These are phyloP conservation scores for Evernia prunastri DNA, from an alignment of 495 filamentous ascomycete genomes.

Conservation along the genomic window DNA sequence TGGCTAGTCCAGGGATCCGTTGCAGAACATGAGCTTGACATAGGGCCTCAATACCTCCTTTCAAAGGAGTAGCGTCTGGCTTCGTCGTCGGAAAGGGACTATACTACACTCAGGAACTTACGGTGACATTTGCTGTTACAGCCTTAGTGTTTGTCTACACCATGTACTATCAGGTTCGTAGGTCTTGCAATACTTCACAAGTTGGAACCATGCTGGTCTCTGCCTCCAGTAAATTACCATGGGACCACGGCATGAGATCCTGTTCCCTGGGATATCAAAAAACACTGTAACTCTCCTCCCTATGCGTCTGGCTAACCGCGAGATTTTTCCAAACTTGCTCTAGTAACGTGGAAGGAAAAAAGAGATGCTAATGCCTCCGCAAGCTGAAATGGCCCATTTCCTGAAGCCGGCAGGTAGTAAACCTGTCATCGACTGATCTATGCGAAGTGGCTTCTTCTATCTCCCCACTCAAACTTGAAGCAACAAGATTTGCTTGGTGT, in stretches of 20 bases:
- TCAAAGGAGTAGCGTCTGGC: not conserved
- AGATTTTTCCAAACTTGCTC: not conserved
- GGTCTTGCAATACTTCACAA: not conserved
- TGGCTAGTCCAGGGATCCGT: not conserved
- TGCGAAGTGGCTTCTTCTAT: not conserved
- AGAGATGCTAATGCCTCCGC: not conserved
- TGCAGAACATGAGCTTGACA: not conserved
- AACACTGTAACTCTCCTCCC: not conserved
- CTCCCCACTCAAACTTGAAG: not conserved
- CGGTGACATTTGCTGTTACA: not conserved
- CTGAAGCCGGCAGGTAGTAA: too few species aligned
- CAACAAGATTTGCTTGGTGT: not conserved
- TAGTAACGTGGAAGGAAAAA: not conserved
- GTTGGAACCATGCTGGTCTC: not conserved
- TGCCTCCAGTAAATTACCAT: not conserved
- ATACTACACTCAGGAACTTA: not conserved
- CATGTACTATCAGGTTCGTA: not conserved
- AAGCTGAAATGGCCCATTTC: too few species aligned
- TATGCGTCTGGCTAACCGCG: not conserved
- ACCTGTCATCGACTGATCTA: too few species aligned
- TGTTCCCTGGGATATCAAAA: not conserved
- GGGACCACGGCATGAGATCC: too few species aligned
- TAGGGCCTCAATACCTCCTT: not conserved
- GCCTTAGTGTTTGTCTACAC: not conserved
- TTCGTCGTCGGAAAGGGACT: not conserved